Evolutionary conservation across 108 stramenopile genomes (phyloP).

Genomic region (Skeletonema costatum): DNA sequence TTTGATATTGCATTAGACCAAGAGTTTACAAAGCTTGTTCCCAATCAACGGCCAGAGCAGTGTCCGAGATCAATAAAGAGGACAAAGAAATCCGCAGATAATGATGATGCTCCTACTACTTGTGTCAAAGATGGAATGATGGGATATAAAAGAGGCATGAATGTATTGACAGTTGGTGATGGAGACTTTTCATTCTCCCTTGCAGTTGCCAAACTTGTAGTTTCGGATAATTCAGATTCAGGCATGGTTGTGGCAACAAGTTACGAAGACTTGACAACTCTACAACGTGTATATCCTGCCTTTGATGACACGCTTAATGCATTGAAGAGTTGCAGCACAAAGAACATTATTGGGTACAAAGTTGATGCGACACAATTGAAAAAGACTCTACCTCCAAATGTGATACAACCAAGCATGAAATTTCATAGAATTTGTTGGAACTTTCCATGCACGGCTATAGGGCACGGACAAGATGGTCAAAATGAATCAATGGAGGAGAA

Average conservation of each 20-base stretch:
- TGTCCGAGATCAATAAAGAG: constrained; percentile 54
- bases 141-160: constrained; percentile 69
- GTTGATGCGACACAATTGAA: constrained; percentile 83
- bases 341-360: constrained; percentile 43
- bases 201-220: constrained; percentile 68
- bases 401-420: constrained; percentile 12
- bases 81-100: not conserved
- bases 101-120: not conserved
- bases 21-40: constrained; percentile 56
- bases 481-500: constrained; percentile 86
- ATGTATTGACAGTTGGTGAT: constrained; percentile 86
- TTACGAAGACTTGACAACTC: constrained; percentile 69
- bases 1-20: constrained; percentile 81
- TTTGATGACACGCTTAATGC: constrained; percentile 53
- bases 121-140: constrained; percentile 11
- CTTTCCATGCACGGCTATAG: constrained; percentile 89
- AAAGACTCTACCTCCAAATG: constrained; percentile 45
- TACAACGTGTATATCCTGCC: constrained; percentile 69
- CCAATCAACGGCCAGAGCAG: constrained; percentile 80
- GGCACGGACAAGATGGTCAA: constrained; percentile 89
- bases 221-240: not conserved
- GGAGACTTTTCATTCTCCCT: constrained; percentile 92
- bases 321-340: constrained; percentile 37
- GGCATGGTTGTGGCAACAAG: constrained; percentile 66
- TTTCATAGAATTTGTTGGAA: constrained; percentile 90